These are phyloP conservation scores for Tulasnella calospora DNA, from an alignment of 768 basidiomycete species.

Conservation along the genomic window DNA sequence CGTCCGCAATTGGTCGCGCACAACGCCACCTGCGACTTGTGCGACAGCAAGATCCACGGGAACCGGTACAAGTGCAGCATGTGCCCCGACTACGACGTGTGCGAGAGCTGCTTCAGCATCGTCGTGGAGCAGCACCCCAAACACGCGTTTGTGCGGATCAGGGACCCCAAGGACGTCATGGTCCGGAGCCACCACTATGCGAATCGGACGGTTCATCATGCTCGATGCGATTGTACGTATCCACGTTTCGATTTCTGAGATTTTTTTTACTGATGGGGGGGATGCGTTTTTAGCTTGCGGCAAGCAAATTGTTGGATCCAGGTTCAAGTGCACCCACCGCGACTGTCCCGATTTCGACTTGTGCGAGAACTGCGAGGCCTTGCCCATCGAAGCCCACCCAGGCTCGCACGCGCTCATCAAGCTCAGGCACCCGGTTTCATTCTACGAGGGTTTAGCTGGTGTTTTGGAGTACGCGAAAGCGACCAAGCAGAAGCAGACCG, in stretches of 20 bases:
- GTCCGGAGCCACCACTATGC: conserved; percentile 12
- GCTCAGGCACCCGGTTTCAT: conserved; percentile 43
- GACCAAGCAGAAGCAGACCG: neutral
- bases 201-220: conserved; percentile 28
- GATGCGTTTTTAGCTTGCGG: conserved; percentile 44
- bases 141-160: conserved; percentile 67
- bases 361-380: conserved; percentile 71
- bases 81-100: conserved; percentile 60
- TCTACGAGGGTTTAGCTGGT: conserved; percentile 22
- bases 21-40: conserved; percentile 68
- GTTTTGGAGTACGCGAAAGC: conserved; percentile 26
- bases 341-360: conserved; percentile 77
- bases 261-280: neutral
- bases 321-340: conserved; percentile 84
- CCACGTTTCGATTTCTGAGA: neutral
- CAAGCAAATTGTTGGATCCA: conserved; percentile 52
- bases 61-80: conserved; percentile 59
- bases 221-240: conserved; percentile 30
- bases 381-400: conserved; percentile 73
- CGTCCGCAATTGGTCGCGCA: conserved; percentile 43
- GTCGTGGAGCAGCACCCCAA: conserved; percentile 66
- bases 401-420: conserved; percentile 67
- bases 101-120: conserved; percentile 56
- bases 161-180: conserved; percentile 48
- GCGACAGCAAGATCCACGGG: conserved; percentile 65